Base-by-base conservation (phyloP, 2,329 filamentous ascomycete species). In the Penicillium sp. region DNA sequence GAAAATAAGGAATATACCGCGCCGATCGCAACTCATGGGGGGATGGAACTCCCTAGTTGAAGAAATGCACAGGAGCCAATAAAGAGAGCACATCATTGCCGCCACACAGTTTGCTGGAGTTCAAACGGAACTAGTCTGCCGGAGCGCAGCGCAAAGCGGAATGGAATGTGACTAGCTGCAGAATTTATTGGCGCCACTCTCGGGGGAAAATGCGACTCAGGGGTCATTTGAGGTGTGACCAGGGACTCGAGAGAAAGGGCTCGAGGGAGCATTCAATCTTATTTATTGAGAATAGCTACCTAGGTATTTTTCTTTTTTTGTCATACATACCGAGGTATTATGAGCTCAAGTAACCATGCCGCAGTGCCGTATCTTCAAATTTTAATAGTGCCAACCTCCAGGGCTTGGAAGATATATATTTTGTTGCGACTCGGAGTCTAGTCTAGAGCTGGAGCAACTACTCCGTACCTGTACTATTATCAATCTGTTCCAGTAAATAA, bases 101-200 rank as follows among this genome's bases (percentile, higher is more conserved):
- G 58, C 51, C 45, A 50, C 31, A 52, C 43, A 49, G 26, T 45
- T 31, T 52, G 33, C 28, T 37, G 36, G 24, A 50, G 23, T 42
- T 42, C 31, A 37, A 58, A 51, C 39, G 9, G 26, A 39, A 33
- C 51, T 53, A 55, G 51, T 45, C 48, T 11, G 46, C 10, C 39
- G 48, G 48, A 39, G 42, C 21, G 42, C n/a, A 48, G 50, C 47
- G 47, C 21, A 51, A 59, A 56, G 43, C 45, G 48, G 56, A 55
- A 47, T 55, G 51, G 55, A 63, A 61, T 60, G 60, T 64, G 60
- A 63, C 60, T 58, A 54, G 54, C 45, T 59, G 58, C 61, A 56
- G 52, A 49, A 54, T 45, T 28, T 19, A 62, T 60, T 54, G 50
- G 47, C 54, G 54, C 61, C 58, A 62, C 58, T 5, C 45, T 49